Conservation (phyloP, 495 filamentous ascomycete genomes). For the Penicillium cataractarum region DNA sequence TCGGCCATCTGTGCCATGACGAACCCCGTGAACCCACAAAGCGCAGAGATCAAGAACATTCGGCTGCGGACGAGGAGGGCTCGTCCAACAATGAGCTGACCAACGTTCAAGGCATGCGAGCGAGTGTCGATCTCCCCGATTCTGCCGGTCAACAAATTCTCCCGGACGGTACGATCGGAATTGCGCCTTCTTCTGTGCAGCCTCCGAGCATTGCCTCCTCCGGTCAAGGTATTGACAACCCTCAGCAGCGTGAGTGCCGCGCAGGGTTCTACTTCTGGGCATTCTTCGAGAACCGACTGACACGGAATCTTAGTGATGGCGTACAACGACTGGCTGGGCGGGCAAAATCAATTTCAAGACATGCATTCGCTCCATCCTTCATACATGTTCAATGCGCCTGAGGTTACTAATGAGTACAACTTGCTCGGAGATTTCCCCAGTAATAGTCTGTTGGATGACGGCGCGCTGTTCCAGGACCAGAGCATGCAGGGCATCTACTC, state of each 20-base stretch:
- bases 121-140: slow-evolving; percentile 46
- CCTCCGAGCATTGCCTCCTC: slow-evolving; percentile 37
- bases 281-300: slow-evolving; percentile 31
- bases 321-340: slow-evolving; percentile 70
- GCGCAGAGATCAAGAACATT: slow-evolving; percentile 68
- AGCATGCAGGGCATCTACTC: slow-evolving; percentile 58
- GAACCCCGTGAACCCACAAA: slow-evolving; percentile 84
- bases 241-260: slow-evolving; percentile 73
- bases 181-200: slow-evolving; percentile 40
- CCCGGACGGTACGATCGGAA: slow-evolving; percentile 39
- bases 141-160: slow-evolving; percentile 47
- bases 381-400: slow-evolving; percentile 93
- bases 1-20: slow-evolving; percentile 98
- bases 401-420: slow-evolving; percentile 95
- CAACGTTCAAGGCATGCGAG: slow-evolving; percentile 43
- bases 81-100: slow-evolving; percentile 52
- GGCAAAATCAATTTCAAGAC: slow-evolving; percentile 83
- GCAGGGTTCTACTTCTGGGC: slow-evolving; percentile 11
- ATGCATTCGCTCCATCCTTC: slow-evolving; percentile 93
- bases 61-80: slow-evolving; percentile 60
- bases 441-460: slow-evolving; percentile 83
- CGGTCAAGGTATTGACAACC: slow-evolving; percentile 53
- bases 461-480: slow-evolving; percentile 65
- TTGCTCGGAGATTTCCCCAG: slow-evolving; percentile 94
- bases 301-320: slow-evolving; percentile 55